phyloP scores from a whole-genome alignment of 129 eudicot genomes.

The Flaveria robusta region DNA sequence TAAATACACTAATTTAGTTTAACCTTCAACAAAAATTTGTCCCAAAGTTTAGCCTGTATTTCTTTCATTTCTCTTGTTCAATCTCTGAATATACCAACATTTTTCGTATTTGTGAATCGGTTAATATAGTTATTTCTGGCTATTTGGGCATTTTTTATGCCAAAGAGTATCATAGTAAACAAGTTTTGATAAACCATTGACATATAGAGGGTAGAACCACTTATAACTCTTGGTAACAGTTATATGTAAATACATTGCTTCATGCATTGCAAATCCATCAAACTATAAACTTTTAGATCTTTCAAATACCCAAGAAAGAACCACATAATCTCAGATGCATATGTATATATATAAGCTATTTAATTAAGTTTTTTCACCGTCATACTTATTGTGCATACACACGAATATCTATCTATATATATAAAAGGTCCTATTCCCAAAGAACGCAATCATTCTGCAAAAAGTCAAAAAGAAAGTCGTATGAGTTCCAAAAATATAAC shows the following conservation, averaged over 20 bases:
- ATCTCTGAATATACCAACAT: too few species aligned
- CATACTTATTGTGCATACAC: conserved; percentile 22
- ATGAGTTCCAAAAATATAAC: conserved; percentile 23
- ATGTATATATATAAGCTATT: conserved; percentile 24
- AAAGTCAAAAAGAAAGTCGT: conserved; percentile 9
- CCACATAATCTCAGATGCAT: conserved; percentile 1
- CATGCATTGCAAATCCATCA: conserved; percentile 22
- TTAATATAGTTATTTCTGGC: too few species aligned
- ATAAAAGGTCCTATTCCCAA: conserved; percentile 4
- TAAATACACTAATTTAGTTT: too few species aligned
- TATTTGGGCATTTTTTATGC: too few species aligned
- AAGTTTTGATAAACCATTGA: neutral
- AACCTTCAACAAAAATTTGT: too few species aligned
- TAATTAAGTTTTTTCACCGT: conserved; percentile 23
- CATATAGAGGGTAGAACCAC: neutral
- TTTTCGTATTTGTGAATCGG: too few species aligned
- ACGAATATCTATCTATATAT: neutral
- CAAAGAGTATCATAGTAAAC: neutral
- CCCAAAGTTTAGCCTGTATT: too few species aligned
- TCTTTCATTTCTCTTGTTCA: too few species aligned
- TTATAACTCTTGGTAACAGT: neutral
- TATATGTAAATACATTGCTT: neutral
- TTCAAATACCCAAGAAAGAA: conserved; percentile 7
- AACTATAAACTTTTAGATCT: conserved; percentile 2
- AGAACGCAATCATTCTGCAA: conserved; percentile 38